Conservation (phyloP, 192 early-diverging fungal genomes). For the Fimicolochytrium jonesii region DNA sequence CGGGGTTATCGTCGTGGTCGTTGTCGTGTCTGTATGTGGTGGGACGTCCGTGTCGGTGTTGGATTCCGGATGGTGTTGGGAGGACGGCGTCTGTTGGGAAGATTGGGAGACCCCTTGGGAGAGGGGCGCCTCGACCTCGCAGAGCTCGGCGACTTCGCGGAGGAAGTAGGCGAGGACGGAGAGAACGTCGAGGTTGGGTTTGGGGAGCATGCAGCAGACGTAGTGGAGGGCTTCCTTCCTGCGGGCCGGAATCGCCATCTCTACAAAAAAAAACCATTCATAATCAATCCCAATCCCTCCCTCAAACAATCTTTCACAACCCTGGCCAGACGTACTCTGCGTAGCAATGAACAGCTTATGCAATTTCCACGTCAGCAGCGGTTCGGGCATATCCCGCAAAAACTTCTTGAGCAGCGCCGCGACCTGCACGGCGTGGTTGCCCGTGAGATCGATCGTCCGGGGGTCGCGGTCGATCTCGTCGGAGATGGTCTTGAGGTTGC, state of each 20-base stretch:
- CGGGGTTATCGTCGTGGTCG: slow-evolving; percentile 5
- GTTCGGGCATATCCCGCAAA: slow-evolving; percentile 92
- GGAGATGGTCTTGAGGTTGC: slow-evolving; percentile 77
- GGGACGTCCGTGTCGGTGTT: not conserved
- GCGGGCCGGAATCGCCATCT: slow-evolving; percentile 6
- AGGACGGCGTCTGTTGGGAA: too few relatives aligned
- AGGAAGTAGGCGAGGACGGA: slow-evolving; percentile 88
- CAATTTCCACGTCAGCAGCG: slow-evolving; percentile 85
- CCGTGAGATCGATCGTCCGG: slow-evolving; percentile 58
- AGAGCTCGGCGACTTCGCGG: slow-evolving; percentile 65
- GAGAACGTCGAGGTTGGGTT: slow-evolving; percentile 86
- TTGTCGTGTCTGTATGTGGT: not conserved
- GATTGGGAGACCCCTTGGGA: too few relatives aligned
- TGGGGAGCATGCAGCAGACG: slow-evolving; percentile 79
- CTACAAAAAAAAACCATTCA: slow-evolving; percentile 11
- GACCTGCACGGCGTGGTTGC: slow-evolving; percentile 79
- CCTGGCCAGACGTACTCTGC: slow-evolving; percentile 56
- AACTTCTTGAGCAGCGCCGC: slow-evolving; percentile 97
- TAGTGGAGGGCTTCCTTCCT: slow-evolving; percentile 74
- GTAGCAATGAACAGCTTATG: slow-evolving; percentile 79
- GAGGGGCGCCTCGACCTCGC: slow-evolving; percentile 16
- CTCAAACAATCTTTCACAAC: not conserved
- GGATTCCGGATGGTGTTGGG: too few relatives aligned
- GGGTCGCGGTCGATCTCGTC: slow-evolving; percentile 86
- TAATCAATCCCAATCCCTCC: not conserved